Base-by-base conservation (phyloP, 2,329 filamentous ascomycete genomes). In the Colletotrichum destructivum region DNA sequence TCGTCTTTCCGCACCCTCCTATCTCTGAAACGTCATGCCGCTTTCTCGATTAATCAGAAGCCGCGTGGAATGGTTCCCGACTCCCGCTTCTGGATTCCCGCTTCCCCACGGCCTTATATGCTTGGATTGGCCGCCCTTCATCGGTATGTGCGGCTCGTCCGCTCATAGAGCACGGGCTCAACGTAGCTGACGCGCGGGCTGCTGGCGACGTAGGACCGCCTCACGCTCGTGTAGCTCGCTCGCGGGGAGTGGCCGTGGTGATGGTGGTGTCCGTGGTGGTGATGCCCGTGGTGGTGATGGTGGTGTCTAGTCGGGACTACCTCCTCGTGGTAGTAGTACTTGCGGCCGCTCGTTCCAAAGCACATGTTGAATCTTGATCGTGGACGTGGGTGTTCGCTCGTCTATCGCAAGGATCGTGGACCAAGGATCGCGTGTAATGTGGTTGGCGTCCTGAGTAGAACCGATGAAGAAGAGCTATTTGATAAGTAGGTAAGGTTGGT, bases 301-400 rank as follows among this genome's bases (percentile, higher is more conserved):
- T 77, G 77, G 60, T 83, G 81, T 51, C 85, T 81, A 69, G 84
- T 81, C 54, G 87, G 87, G 57, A 87, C 82, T 74, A 85, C 82
- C 75, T 89, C 87, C 80, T 89, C 85, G 77, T 84, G 84, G 78
- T 89, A 88, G 82, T 89, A 89, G 81, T 89, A 88, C 57, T 83
- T 83, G 83, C 70, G 83, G 81, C 52, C 60, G 54, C 62, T 42
- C 66, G 80, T 74, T 57, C 81, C 77, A 82, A 89, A 88, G 77
- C 87, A 89, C 87, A 89, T 89, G 31, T 77, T 84, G 78, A 62
- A 73, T 38, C 35, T 38, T 38, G 35, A 11, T 2, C 9, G 35
- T 9, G 66, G 42, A 47, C 54, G 23, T 49, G 40, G 40, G 62
- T n/a, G 38, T 56, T 23, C 13, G n/a, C 26, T 56, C 35, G 26